Conservation (phyloP, 1,284 basidiomycete genomes). For the Microbotryum violaceum region DNA sequence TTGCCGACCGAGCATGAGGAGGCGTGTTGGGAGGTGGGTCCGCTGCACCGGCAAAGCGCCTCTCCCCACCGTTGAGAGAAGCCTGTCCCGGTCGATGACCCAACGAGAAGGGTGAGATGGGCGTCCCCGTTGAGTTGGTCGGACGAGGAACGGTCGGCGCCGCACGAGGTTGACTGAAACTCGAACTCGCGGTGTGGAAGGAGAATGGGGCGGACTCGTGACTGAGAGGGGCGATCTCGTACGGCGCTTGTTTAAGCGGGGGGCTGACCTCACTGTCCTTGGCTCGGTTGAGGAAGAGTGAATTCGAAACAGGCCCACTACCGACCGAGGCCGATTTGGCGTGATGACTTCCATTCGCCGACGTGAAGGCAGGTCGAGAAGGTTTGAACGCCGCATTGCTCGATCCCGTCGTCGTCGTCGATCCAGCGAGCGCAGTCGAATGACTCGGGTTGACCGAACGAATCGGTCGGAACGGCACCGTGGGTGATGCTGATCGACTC, state of each 20-base stretch:
- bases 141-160: too few species aligned
- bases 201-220: slow-evolving; percentile 22
- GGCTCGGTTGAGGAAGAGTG: slow-evolving; percentile 13
- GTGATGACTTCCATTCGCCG: too few species aligned
- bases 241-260: slow-evolving; percentile 19
- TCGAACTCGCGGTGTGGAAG: neutral
- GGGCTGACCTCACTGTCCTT: neutral
- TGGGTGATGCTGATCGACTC: slow-evolving; percentile 10
- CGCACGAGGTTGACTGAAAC: too few species aligned
- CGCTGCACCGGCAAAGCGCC: slow-evolving; percentile 4
- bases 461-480: slow-evolving; percentile 17
- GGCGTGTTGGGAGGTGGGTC: slow-evolving; percentile 16
- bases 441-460: neutral
- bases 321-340: neutral
- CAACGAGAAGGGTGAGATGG: neutral
- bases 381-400: slow-evolving; percentile 12
- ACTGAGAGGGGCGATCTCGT: slow-evolving; percentile 21
- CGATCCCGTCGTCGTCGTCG: neutral
- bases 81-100: neutral
- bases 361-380: slow-evolving; percentile 4
- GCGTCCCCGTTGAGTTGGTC: too few species aligned
- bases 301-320: slow-evolving; percentile 21
- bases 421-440: neutral
- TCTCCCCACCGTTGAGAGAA: too few species aligned
- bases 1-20: neutral